Percentiles rank a stretch among this genome's conserved stretches.
These are phyloP conservation scores for Fusarium marasasianum DNA, from an alignment of 2,329 filamentous ascomycete species.

Conservation along the genomic window DNA sequence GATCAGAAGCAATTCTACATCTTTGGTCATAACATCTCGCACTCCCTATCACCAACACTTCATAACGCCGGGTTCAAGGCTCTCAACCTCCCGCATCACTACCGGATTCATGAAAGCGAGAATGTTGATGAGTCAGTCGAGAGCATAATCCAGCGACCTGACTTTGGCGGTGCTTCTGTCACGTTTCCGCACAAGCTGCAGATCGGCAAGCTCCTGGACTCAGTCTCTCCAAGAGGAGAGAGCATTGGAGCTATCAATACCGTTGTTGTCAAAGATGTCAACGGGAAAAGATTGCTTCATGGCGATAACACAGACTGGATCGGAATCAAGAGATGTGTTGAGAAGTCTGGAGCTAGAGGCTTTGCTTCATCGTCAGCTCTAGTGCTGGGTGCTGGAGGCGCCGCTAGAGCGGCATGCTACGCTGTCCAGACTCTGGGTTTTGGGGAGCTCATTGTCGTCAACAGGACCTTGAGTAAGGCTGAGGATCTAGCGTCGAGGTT, in stretches of 20 bases:
- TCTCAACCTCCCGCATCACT: neutral
- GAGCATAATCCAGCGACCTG: neutral
- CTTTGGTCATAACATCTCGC: conserved; percentile 4
- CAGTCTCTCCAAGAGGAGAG: neutral
- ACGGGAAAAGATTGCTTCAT: neutral
- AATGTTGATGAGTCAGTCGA: conserved; percentile 5
- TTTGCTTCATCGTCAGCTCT: neutral
- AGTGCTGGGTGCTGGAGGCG: neutral
- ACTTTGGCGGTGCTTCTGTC: conserved; percentile 1
- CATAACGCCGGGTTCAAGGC: neutral
- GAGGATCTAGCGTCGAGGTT: neutral
- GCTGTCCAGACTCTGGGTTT: neutral
- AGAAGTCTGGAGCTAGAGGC: neutral
- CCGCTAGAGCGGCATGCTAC: conserved; percentile 6
- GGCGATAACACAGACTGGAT: conserved; percentile 13
- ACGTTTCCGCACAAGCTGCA: conserved; percentile 14
- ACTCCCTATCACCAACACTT: neutral
- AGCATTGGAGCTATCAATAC: conserved; percentile 1
- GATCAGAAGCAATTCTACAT: neutral
- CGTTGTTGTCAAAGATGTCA: neutral
- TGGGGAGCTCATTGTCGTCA: neutral
- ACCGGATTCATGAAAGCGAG: conserved; percentile 5
- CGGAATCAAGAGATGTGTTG: conserved; percentile 1
- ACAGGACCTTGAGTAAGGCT: neutral
- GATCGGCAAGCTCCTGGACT: neutral